Evolutionary conservation across 2,329 filamentous ascomycete species (phyloP).

Genomic region (Phialophora chinensis): DNA sequence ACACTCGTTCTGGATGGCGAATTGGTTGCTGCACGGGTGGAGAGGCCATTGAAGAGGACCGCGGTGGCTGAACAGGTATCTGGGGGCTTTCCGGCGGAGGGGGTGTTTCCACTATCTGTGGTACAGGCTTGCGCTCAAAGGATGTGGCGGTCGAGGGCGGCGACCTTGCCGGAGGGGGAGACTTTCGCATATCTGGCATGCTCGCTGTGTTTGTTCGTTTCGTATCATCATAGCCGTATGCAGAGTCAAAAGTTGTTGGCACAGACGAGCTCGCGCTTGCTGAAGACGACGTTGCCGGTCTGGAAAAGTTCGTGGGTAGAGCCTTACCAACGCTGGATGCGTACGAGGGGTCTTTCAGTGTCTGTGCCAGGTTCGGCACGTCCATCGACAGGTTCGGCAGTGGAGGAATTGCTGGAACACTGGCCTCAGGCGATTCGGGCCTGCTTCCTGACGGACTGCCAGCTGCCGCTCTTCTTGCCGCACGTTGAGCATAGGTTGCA

Average conservation of each 20-base stretch:
- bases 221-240: conserved; percentile 41
- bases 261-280: conserved; percentile 16
- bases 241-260: conserved; percentile 42
- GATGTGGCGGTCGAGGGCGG: conserved; percentile 63
- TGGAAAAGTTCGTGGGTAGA: conserved; percentile 39
- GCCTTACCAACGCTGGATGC: conserved; percentile 37
- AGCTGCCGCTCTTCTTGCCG: conserved; percentile 57
- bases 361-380: conserved; percentile 53
- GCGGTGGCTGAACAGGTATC: conserved; percentile 22
- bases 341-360: conserved; percentile 48
- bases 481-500: conserved; percentile 74
- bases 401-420: conserved; percentile 42
- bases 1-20: conserved; percentile 58
- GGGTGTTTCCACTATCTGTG: conserved; percentile 56
- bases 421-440: conserved; percentile 36
- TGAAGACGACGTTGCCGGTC: conserved; percentile 33
- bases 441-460: conserved; percentile 32
- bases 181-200: conserved; percentile 51
- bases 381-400: conserved; percentile 44
- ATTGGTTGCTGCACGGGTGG: conserved; percentile 43
- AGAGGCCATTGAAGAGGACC: conserved; percentile 37
- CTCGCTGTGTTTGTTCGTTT: conserved; percentile 45
- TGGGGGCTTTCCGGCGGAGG: conserved; percentile 34
- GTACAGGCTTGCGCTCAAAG: conserved; percentile 55
- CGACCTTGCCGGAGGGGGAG: conserved; percentile 62